These are phyloP conservation scores for Paraphoma chrysanthemicola DNA, from an alignment of 2,329 filamentous ascomycete genomes.

Conservation along the genomic window DNA sequence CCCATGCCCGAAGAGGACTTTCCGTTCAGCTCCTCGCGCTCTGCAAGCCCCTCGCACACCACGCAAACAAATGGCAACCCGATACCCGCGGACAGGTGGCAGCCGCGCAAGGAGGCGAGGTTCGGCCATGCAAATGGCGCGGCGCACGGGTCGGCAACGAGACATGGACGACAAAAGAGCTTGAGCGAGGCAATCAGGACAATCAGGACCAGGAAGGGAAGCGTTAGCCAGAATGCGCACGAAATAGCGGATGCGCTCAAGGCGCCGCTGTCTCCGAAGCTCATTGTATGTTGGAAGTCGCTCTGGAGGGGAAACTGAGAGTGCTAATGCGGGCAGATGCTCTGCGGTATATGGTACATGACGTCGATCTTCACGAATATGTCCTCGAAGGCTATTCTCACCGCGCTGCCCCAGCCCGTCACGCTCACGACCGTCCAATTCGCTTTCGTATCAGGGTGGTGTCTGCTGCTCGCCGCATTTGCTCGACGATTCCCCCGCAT, in stretches of 20 bases:
- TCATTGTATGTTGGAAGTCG: slow-evolving; percentile 70
- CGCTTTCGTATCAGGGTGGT: slow-evolving; percentile 88
- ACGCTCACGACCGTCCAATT: slow-evolving; percentile 95
- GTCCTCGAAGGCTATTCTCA: slow-evolving; percentile 96
- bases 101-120: slow-evolving; percentile 63
- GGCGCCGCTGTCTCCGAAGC: slow-evolving; percentile 85
- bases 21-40: slow-evolving; percentile 42
- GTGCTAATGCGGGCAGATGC: slow-evolving; percentile 62
- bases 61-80: slow-evolving; percentile 35
- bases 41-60: slow-evolving; percentile 37
- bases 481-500: slow-evolving; percentile 75
- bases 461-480: slow-evolving; percentile 78
- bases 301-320: slow-evolving; percentile 29
- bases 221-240: slow-evolving; percentile 90
- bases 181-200: slow-evolving; percentile 86
- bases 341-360: slow-evolving; percentile 92
- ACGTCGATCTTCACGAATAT: slow-evolving; percentile 97
- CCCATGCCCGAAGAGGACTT: slow-evolving; percentile 46
- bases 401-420: slow-evolving; percentile 86
- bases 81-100: slow-evolving; percentile 64
- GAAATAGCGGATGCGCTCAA: slow-evolving; percentile 91
- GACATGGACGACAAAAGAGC: slow-evolving; percentile 81
- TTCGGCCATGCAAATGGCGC: slow-evolving; percentile 53
- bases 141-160: slow-evolving; percentile 26
- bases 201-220: slow-evolving; percentile 80